Evolutionary conservation across 352 stramenopile genomes (phyloP).

Genomic region (Saprolegnia diclina): DNA sequence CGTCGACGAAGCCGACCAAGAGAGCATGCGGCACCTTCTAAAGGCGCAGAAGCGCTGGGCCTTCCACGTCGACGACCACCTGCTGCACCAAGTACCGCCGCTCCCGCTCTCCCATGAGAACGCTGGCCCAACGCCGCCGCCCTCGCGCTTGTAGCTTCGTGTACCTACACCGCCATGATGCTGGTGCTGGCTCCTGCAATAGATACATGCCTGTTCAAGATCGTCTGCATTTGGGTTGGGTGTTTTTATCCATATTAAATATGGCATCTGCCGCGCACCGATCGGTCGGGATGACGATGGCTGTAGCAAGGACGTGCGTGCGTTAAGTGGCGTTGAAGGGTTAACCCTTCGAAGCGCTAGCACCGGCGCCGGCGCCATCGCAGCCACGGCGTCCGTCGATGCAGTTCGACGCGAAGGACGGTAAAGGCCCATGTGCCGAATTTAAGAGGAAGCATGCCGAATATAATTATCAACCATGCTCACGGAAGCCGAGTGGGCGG

Average conservation of each 20-base stretch:
- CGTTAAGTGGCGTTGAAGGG: too few relatives aligned
- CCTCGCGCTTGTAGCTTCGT: constrained; percentile 18
- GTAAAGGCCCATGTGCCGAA: neutral
- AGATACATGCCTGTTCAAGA: too few relatives aligned
- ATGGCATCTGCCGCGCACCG: too few relatives aligned
- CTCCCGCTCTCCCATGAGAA: constrained; percentile 16
- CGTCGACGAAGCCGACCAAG: constrained; percentile 27
- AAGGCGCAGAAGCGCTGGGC: constrained; percentile 29
- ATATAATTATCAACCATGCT: constrained; percentile 10
- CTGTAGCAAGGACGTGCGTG: too few relatives aligned
- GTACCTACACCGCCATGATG: neutral
- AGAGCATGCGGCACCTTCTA: constrained; percentile 25
- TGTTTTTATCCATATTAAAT: too few relatives aligned
- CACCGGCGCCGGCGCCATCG: too few relatives aligned
- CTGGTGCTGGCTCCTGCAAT: too few relatives aligned
- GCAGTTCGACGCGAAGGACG: too few relatives aligned
- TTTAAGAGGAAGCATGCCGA: constrained; percentile 8
- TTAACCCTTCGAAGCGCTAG: too few relatives aligned
- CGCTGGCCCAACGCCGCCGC: neutral
- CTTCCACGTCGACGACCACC: constrained; percentile 25
- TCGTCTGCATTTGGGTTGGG: too few relatives aligned
- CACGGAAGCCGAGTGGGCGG: constrained; percentile 17
- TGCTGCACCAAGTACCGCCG: constrained; percentile 25
- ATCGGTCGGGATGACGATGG: too few relatives aligned
- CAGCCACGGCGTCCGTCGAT: too few relatives aligned